Conservation (phyloP, 1,284 basidiomycete genomes). For the Sporisorium graminicola region DNA sequence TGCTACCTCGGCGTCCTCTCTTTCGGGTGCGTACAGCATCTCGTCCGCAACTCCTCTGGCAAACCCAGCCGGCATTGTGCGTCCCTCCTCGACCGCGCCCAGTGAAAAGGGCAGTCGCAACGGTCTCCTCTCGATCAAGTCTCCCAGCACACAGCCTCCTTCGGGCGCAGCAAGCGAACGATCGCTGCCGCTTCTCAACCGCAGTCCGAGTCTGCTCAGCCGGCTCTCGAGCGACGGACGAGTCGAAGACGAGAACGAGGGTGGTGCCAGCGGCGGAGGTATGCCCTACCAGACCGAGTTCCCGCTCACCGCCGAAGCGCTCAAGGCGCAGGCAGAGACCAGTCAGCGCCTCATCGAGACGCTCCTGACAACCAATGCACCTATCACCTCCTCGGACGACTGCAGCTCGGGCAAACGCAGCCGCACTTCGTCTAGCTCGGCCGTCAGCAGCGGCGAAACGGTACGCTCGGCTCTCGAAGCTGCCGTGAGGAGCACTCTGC, state of each 20-base stretch:
- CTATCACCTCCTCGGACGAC: conserved; percentile 21
- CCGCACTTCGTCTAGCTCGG: conserved; percentile 73
- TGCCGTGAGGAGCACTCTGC: conserved; percentile 43
- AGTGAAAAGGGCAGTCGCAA: conserved; percentile 38
- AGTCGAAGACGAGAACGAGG: conserved; percentile 33
- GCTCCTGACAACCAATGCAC: conserved; percentile 14
- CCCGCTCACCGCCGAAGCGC: conserved; percentile 47
- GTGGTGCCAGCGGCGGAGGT: conserved; percentile 15
- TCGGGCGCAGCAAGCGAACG: conserved; percentile 46
- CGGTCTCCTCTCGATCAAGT: conserved; percentile 39
- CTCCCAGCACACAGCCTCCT: conserved; percentile 36
- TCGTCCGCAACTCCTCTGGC: conserved; percentile 13
- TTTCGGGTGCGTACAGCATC: conserved; percentile 10
- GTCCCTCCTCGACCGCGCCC: conserved; percentile 39
- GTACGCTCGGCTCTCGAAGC: conserved; percentile 35
- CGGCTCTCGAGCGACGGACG: conserved; percentile 47
- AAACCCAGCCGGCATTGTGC: conserved; percentile 39
- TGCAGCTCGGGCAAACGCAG: conserved; percentile 70
- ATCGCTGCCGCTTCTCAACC: conserved; percentile 34
- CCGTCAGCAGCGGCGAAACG: conserved; percentile 28
- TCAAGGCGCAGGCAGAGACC: conserved; percentile 51
- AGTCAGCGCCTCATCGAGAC: conserved; percentile 47
- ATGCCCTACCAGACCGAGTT: conserved; percentile 52
- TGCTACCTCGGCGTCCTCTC: conserved; percentile 36
- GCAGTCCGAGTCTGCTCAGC: conserved; percentile 54